phyloP scores from a whole-genome alignment of 2,329 filamentous ascomycete species.

The Cytospora piceae region DNA sequence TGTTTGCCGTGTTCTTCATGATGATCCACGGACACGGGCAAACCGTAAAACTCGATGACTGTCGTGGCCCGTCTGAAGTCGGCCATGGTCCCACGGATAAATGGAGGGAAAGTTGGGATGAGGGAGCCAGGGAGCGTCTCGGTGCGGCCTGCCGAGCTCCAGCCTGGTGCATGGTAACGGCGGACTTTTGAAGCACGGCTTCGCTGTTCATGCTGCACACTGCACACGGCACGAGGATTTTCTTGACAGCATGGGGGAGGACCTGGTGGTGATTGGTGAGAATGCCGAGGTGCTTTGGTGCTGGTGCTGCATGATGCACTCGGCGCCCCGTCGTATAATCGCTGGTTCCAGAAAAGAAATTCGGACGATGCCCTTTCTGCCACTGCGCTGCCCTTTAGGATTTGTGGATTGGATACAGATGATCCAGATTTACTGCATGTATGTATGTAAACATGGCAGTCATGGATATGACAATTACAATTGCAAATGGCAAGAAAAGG shows the following conservation, averaged over 20 bases:
- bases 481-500: not conserved
- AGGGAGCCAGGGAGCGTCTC: not conserved
- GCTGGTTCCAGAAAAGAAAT: not conserved
- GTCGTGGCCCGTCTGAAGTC: constrained; percentile 1
- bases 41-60: not conserved
- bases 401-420: not conserved
- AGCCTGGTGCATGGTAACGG: not conserved
- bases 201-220: constrained; percentile 1
- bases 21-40: not conserved
- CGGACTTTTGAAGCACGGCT: constrained; percentile 1
- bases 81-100: not conserved
- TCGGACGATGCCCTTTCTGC: not conserved
- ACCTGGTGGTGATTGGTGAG: not conserved
- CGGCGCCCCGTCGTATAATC: not conserved
- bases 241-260: not conserved
- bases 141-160: constrained; percentile 3
- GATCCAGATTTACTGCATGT: constrained; percentile 1
- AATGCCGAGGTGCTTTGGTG: not conserved
- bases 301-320: not conserved
- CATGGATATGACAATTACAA: not conserved
- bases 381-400: not conserved
- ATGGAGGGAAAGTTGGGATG: not conserved
- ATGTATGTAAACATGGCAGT: not conserved
- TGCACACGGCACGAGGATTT: not conserved
- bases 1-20: not conserved